Conservation (phyloP, 1,139 yeast genomes). For the Taiozyma onychis region DNA sequence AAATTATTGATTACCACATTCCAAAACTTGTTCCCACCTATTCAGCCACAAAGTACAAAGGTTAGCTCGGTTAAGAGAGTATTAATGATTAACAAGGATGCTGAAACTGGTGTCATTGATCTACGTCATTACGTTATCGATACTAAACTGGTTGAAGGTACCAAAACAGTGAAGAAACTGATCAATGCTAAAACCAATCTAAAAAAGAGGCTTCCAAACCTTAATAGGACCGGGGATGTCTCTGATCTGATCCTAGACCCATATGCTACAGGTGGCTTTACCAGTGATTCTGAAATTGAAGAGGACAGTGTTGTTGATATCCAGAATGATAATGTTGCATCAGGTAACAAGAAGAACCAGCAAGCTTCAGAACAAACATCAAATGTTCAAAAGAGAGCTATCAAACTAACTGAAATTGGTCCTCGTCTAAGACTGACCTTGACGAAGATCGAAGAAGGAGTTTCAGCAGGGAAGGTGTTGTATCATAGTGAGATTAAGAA, state of each 20-base stretch:
- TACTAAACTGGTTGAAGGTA: slow-evolving; percentile 81
- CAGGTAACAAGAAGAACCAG: slow-evolving; percentile 17
- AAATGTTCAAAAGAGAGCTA: slow-evolving; percentile 69
- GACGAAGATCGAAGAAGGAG: slow-evolving; percentile 88
- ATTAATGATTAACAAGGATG: slow-evolving; percentile 70
- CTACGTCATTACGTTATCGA: slow-evolving; percentile 88
- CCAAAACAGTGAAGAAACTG: slow-evolving; percentile 72
- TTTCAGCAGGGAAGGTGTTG: slow-evolving; percentile 79
- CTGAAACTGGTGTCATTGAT: slow-evolving; percentile 66
- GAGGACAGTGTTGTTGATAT: slow-evolving; percentile 85
- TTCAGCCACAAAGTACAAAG: slow-evolving; percentile 72
- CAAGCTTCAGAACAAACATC: slow-evolving; percentile 18
- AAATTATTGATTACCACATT: slow-evolving; percentile 83
- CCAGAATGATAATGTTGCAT: slow-evolving; percentile 31
- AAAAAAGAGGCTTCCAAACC: slow-evolving; percentile 69
- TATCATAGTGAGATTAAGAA: slow-evolving; percentile 71
- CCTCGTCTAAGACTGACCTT: slow-evolving; percentile 79
- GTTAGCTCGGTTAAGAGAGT: slow-evolving; percentile 78
- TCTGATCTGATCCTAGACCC: slow-evolving; percentile 83
- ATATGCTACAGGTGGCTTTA: slow-evolving; percentile 69
- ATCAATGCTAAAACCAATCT: slow-evolving; percentile 57
- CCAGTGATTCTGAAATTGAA: slow-evolving; percentile 91
- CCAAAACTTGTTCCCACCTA: slow-evolving; percentile 95
- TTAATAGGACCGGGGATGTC: slow-evolving; percentile 64
- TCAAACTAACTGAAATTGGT: slow-evolving; percentile 88